Percentiles rank a stretch among this genome's conserved stretches.
phyloP scores from a whole-genome alignment of 768 basidiomycete species.

The Termitomyces heimii region DNA sequence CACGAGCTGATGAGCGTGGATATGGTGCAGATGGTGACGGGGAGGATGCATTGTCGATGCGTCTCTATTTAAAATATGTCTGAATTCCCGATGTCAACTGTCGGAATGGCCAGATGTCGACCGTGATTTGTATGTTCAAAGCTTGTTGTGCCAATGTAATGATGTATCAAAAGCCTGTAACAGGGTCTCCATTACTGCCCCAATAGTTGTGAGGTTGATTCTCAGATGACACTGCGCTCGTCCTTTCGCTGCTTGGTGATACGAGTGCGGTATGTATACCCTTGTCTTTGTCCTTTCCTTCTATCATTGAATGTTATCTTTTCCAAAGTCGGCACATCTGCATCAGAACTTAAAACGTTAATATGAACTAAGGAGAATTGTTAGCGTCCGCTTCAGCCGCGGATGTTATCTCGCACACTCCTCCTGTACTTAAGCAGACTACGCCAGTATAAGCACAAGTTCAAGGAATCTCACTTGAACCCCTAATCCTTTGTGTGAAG shows the following conservation, averaged over 20 bases:
- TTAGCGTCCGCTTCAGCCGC: too few species aligned
- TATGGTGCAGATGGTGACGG: neutral
- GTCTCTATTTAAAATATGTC: neutral
- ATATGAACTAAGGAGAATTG: neutral
- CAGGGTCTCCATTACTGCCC: neutral
- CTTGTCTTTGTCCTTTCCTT: neutral
- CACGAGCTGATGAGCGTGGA: neutral
- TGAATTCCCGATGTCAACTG: neutral
- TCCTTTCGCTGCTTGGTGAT: neutral
- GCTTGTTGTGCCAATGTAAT: neutral
- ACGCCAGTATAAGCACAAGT: too few species aligned
- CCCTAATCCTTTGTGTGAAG: too few species aligned
- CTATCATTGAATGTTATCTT: neutral
- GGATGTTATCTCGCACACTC: too few species aligned
- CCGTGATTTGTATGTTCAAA: neutral
- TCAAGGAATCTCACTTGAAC: too few species aligned
- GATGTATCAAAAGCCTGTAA: neutral
- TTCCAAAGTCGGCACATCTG: neutral
- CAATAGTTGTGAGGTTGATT: neutral
- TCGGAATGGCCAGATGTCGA: neutral
- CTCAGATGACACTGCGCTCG: neutral
- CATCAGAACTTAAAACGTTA: neutral
- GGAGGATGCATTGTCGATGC: slow-evolving; percentile 2
- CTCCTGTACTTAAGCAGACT: too few species aligned
- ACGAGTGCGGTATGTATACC: neutral